Percentiles rank a stretch among this genome's conserved stretches.
These are phyloP conservation scores for Endothia cerciana DNA, from an alignment of 2,329 filamentous ascomycete genomes.

Conservation along the genomic window DNA sequence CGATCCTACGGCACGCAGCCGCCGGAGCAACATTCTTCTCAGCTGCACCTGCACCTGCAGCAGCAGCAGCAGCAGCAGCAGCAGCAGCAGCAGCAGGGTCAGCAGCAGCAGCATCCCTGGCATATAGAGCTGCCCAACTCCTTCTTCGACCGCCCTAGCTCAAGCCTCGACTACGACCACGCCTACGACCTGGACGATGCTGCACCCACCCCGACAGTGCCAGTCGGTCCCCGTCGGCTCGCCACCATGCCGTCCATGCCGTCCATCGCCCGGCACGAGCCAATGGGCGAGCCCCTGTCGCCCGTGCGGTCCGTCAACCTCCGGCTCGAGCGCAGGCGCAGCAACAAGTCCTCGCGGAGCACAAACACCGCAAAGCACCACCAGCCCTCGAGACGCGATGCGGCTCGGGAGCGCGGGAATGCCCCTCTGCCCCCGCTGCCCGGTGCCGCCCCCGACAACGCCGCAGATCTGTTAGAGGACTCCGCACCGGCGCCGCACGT, in stretches of 20 bases:
- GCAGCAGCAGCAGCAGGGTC: constrained; percentile 29
- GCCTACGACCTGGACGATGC: constrained; percentile 67
- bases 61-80: constrained; percentile 27
- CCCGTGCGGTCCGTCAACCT: constrained; percentile 35
- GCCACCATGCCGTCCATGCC: constrained; percentile 38
- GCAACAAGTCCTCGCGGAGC: constrained; percentile 60
- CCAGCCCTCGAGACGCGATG: constrained; percentile 32
- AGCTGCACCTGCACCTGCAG: no score
- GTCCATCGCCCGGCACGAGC: constrained; percentile 44
- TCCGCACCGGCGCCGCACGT: constrained; percentile 62
- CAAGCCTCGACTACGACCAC: constrained; percentile 45
- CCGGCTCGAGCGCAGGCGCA: constrained; percentile 57
- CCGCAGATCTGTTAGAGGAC: constrained; percentile 45
- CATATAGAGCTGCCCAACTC: constrained; percentile 54
- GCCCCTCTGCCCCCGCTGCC: constrained; percentile 34
- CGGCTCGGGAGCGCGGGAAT: constrained; percentile 32
- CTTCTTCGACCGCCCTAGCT: constrained; percentile 45
- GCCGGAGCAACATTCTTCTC: no score
- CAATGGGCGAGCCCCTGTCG: constrained; percentile 40
- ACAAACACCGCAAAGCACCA: constrained; percentile 41
- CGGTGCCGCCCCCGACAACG: constrained; percentile 35
- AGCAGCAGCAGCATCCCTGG: constrained; percentile 41
- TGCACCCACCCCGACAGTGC: constrained; percentile 83
- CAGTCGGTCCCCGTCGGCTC: constrained; percentile 70
- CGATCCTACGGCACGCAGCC: constrained; percentile 36